Percentiles rank a stretch among this genome's conserved stretches.
Evolutionary conservation across 192 early-diverging fungal genomes (phyloP).

Genomic region (Linnemannia hyalina): DNA sequence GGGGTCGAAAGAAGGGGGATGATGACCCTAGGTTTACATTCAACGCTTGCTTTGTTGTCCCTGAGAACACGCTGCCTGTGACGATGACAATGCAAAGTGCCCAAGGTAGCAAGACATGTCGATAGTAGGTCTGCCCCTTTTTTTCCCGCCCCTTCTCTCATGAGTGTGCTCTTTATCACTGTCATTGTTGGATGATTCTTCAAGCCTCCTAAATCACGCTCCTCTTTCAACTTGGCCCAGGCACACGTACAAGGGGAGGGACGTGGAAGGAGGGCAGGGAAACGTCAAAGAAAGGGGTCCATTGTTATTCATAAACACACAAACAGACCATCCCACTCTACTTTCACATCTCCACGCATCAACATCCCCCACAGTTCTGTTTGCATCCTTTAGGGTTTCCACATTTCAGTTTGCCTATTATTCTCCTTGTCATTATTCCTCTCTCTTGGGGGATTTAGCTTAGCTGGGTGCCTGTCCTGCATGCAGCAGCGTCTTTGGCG

Average conservation of each 20-base stretch:
- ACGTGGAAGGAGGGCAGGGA: neutral
- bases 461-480: neutral
- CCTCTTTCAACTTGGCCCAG: neutral
- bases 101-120: neutral
- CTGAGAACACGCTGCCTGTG: neutral
- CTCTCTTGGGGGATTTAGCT: neutral
- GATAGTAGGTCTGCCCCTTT: neutral
- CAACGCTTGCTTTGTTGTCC: neutral
- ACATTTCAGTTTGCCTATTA: neutral
- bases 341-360: neutral
- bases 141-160: neutral
- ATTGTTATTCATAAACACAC: neutral
- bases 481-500: neutral
- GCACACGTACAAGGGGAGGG: neutral
- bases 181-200: neutral
- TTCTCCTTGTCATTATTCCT: neutral
- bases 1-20: neutral
- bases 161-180: neutral
- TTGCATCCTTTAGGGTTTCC: neutral
- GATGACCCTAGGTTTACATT: neutral
- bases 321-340: neutral
- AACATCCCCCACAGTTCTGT: neutral
- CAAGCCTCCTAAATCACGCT: neutral
- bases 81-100: neutral
- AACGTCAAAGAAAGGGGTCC: neutral